Percentiles rank a stretch among this genome's conserved stretches.
Conservation (phyloP, 164 flowering plant genomes). For the Kingdonia uniflora region DNA sequence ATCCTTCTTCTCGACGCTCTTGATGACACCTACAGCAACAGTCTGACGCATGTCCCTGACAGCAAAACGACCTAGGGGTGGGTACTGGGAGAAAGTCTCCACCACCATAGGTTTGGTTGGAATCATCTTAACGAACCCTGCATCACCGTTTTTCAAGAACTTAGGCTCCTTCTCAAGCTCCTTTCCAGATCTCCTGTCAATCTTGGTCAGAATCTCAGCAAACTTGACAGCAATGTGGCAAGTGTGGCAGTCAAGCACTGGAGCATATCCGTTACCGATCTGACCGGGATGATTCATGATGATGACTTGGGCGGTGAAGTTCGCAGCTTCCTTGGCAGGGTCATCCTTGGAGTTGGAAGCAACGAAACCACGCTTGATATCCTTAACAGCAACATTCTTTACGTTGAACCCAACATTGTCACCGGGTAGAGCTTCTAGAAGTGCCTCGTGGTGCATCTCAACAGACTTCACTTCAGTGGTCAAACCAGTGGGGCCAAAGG, state of each 20-base stretch:
- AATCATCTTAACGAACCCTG: slow-evolving; percentile 5
- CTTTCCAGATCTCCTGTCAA: slow-evolving; percentile 7
- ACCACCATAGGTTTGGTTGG: slow-evolving; percentile 7
- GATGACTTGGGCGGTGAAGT: slow-evolving; percentile 10
- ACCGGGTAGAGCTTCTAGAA: slow-evolving; percentile 51
- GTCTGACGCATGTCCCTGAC: slow-evolving; percentile 8
- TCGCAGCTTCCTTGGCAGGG: slow-evolving; percentile 29
- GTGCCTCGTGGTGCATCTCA: slow-evolving; percentile 59
- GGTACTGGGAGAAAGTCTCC: slow-evolving; percentile 3
- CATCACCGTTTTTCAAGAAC: slow-evolving; percentile 8
- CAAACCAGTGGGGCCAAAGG: slow-evolving; percentile 47
- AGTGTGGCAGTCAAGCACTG: slow-evolving; percentile 8
- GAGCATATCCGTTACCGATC: slow-evolving; percentile 6
- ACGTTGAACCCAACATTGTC: slow-evolving; percentile 56
- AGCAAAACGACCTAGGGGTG: slow-evolving; percentile 6
- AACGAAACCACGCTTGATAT: slow-evolving; percentile 49
- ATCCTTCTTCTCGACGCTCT: slow-evolving; percentile 6
- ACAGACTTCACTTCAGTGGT: slow-evolving; percentile 61
- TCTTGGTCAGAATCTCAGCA: slow-evolving; percentile 7
- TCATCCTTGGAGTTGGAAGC: slow-evolving; percentile 59
- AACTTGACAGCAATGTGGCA: slow-evolving; percentile 7
- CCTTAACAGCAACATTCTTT: slow-evolving; percentile 51
- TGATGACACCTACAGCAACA: slow-evolving; percentile 6
- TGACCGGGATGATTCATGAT: slow-evolving; percentile 5
- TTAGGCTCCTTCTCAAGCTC: slow-evolving; percentile 6